A percentile compares a stretch with the other conserved stretches of the same genome.
These are phyloP conservation scores for Cyberlindnera euphorbiiphila DNA, from an alignment of 805 yeast species.

Conservation along the genomic window DNA sequence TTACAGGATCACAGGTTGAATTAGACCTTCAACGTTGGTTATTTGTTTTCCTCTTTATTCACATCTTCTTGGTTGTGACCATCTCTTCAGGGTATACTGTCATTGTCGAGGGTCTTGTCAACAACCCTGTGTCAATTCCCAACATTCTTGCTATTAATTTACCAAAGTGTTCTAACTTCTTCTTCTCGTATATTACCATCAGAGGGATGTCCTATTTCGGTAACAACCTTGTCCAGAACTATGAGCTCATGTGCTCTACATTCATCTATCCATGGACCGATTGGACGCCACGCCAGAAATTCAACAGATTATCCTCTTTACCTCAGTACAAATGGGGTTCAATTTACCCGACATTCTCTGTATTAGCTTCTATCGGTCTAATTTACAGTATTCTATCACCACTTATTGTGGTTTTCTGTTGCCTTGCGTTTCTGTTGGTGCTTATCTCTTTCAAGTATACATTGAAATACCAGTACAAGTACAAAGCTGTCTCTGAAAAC, in stretches of 20 bases:
- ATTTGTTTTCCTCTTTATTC: conserved; percentile 74
- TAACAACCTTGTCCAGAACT: conserved; percentile 58
- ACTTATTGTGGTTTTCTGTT: conserved; percentile 57
- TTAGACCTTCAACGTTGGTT: conserved; percentile 73
- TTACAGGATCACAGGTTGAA: conserved; percentile 62
- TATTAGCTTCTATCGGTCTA: conserved; percentile 72
- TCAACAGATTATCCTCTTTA: conserved; percentile 40
- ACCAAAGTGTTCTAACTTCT: conserved; percentile 84
- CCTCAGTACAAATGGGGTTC: conserved; percentile 72
- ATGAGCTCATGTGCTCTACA: conserved; percentile 41
- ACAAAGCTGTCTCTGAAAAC: conserved; percentile 54
- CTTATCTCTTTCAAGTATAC: conserved; percentile 69
- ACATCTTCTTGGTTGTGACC: conserved; percentile 79
- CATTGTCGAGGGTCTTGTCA: conserved; percentile 55
- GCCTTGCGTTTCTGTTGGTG: conserved; percentile 52
- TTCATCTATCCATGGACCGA: conserved; percentile 37
- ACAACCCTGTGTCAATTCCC: conserved; percentile 71
- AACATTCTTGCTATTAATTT: conserved; percentile 68
- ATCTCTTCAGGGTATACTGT: conserved; percentile 74
- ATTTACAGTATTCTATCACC: conserved; percentile 82
- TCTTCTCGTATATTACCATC: conserved; percentile 69
- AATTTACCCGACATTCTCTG: conserved; percentile 69
- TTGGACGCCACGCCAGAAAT: conserved; percentile 58
- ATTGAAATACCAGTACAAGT: conserved; percentile 52
- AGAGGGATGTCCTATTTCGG: conserved; percentile 79